Base-by-base conservation (phyloP, 2,329 filamentous ascomycete species). In the Lecanicillium sp. region DNA sequence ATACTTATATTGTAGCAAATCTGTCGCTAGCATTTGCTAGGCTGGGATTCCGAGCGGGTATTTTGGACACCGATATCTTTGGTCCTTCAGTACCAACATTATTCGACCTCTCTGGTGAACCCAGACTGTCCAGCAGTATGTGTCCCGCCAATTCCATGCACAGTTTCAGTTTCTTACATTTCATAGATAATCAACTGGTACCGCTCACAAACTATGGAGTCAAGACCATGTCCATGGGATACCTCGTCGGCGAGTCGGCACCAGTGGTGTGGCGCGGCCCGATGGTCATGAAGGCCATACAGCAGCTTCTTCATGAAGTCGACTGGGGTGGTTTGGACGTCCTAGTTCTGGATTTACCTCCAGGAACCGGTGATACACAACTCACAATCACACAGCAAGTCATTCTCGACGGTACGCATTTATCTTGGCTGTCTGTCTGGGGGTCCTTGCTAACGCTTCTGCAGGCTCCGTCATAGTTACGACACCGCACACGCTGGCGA, bases 141-240 rank as follows among this genome's bases (percentile, higher is more conserved):
- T 39, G 26, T 12, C 35, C 4, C 6, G 2, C 5, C n/a, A 9
- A 29, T 17, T n/a, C n/a, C 6, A 29, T 7, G 11, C 6, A 27
- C 5, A 15, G 12, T 15, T 9, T 9, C 7, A 5, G 30, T 21
- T 19, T 10, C 44, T 61, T 5, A 60, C 44, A 36, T 8, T 23
- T 8, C 12, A 14, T 53, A 87, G 81, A 86, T 56, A 90, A 90
- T 59, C 84, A 90, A 58, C 77, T 98, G 3, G 61, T 97, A 2
- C 93, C 93, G 0, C 70, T 98, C 20, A 90, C 87, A 19, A 95
- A 95, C 62, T 97, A 97, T 70, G 93, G 93, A 33, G 78, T 98
- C 49, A 94, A 94, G 67, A 94, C 90, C 47, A 98, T 98, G 93
- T 96, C 90, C 0, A 97, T 98, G 87, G 93, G 93, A 42, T 97